phyloP scores from a whole-genome alignment of 2,329 filamentous ascomycete genomes.

The Pezicula carpinea region DNA sequence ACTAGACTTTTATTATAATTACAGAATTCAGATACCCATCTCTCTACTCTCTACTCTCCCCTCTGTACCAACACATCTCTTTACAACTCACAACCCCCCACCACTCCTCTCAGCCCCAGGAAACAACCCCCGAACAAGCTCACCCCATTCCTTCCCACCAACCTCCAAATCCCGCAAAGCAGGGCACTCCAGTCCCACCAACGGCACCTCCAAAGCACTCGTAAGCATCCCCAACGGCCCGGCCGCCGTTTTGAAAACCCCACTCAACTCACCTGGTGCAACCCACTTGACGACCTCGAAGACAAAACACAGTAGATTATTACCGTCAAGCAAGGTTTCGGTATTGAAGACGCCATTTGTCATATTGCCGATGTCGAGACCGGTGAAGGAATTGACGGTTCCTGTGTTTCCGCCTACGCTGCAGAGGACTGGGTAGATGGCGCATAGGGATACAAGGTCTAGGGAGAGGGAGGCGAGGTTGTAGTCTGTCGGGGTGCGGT shows the following conservation, averaged over 20 bases:
- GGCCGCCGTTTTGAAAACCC: conserved; percentile 31
- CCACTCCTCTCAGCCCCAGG: no score
- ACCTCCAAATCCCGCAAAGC: no score
- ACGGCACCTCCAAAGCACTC: conserved; percentile 24
- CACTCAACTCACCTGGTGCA: conserved; percentile 37
- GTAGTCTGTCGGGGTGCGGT: conserved; percentile 31
- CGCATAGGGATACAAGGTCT: conserved; percentile 34
- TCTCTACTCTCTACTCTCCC: no score
- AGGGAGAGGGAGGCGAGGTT: conserved; percentile 32
- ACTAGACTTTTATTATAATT: no score
- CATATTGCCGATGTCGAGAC: conserved; percentile 37
- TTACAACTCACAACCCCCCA: no score
- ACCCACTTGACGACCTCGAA: conserved; percentile 35
- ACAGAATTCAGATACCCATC: no score
- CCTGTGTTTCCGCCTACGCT: conserved; percentile 49
- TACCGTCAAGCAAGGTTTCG: conserved; percentile 37
- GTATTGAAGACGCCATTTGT: conserved; percentile 41
- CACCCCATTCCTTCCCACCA: no score
- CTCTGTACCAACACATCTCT: no score
- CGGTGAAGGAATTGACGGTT: conserved; percentile 44
- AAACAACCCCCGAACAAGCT: no score
- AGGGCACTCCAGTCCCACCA: conserved; percentile 15
- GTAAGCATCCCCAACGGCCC: conserved; percentile 28
- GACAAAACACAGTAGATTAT: conserved; percentile 42
- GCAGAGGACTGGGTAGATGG: conserved; percentile 37